Evolutionary conservation across 257 asterid species (phyloP), one percentile per base, ranked within the genome.

Genomic region (Nicotiana sylvestris): DNA sequence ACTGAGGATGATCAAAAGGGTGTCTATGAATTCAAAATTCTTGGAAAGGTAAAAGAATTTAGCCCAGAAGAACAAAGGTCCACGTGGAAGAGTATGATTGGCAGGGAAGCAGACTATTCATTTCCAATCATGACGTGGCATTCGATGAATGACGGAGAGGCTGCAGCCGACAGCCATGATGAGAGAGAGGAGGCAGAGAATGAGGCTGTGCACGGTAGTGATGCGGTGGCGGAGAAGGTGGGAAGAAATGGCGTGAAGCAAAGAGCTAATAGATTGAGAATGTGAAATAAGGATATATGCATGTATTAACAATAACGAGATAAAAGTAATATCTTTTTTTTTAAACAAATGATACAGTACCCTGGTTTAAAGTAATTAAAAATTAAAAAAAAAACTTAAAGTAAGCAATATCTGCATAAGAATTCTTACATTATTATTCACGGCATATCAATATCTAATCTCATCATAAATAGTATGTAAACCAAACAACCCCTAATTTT

Each of bases 41-140:
- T 93, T 95, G 65, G 98, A 93, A 83, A 95, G 87, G 86, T 93
- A 93, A 87, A 90, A 92, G 0, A 93, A 86, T 85, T 93, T 92
- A 39, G 92, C 98, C 98, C 94, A 95, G 88, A 95, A 95, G 88
- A 92, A 95, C 0, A 91, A 82, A 12, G 97, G 93, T 6, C 98
- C 98, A 6, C 85, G 86, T 1, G 94, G 91, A 32, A 89, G 93
- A 43, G 93, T 90, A 12, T 9, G 74, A 78, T 76, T 57, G 77
- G 84, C 18, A 3, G 98, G 98, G 89, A 95, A 95, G 88, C 98
- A 95, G 83, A 95, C 72, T 25, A 93, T 46, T 97, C 94, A 94
- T 51, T 82, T 84, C 84, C 85, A 90, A 62, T 81, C 81, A 35
- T 80, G 25, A 6, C 81, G 83, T 43, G 96, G 97, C 82, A 91